phyloP scores from a whole-genome alignment of 257 asterid species.

The Capsicum chinense region DNA sequence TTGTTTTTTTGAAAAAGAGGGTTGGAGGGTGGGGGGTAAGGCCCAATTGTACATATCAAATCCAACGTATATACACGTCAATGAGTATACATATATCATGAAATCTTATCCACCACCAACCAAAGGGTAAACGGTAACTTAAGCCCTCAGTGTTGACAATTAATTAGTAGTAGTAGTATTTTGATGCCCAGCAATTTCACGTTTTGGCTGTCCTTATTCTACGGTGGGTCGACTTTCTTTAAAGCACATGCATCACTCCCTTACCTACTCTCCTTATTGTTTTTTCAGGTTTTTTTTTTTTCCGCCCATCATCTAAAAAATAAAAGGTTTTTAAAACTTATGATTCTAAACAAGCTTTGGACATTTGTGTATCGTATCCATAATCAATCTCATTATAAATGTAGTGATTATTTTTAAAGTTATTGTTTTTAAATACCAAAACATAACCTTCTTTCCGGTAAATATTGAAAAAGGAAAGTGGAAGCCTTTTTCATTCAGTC shows the following conservation, averaged over 20 bases:
- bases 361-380: too few relatives aligned
- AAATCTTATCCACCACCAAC: constrained; percentile 10
- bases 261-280: neutral
- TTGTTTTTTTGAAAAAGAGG: neutral
- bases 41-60: neutral
- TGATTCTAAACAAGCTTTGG: too few relatives aligned
- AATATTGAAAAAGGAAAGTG: too few relatives aligned
- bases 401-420: too few relatives aligned
- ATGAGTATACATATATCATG: neutral
- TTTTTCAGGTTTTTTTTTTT: too few relatives aligned
- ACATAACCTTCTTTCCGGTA: too few relatives aligned
- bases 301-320: too few relatives aligned
- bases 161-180: too few relatives aligned
- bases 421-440: too few relatives aligned
- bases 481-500: too few relatives aligned
- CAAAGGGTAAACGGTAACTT: neutral
- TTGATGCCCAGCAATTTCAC: neutral
- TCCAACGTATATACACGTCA: constrained; percentile 24
- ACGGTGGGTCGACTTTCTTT: neutral
- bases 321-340: too few relatives aligned
- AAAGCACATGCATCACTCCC: neutral
- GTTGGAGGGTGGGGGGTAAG: neutral
- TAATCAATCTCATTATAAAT: too few relatives aligned
- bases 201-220: neutral
- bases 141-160: neutral